Base-by-base conservation (phyloP, 495 filamentous ascomycete species). In the Schizothecium vesticola region DNA sequence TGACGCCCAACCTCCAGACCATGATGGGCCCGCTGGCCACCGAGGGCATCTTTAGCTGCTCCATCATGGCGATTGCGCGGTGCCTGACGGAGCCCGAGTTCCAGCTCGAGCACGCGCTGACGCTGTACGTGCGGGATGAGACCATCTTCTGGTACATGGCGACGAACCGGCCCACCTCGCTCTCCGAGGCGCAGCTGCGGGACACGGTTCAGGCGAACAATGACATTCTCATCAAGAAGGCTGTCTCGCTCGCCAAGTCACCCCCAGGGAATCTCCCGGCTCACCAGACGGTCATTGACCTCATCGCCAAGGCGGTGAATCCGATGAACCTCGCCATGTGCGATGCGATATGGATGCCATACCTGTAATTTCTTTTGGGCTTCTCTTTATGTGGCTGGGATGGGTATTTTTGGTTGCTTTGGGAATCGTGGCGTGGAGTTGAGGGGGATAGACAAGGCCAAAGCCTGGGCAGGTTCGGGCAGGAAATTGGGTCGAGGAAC, bases 261-360 rank as follows among this genome's bases (percentile, higher is more conserved):
- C 87, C 89, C 5, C 79, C 73, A 28, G 81, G 78, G 77, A 89
- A 90, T 69, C 80, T 98, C 72, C 96, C 96, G 33, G 95, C 93
- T 56, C 97, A 95, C 75, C 96, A 99, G 83, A 98, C 92, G 26
- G 91, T 96, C 33, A 92, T 98, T 71, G 96, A 99, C 81, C 77
- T 93, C 72, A 90, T 99, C 66, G 88, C 89, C 16, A 87, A 86
- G 79, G 91, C 93, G 12, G 91, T 93, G 23, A 94, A 96, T 78
- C 94, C 94, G 22, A 86, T 89, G 82, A 89, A 92, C 76, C 77
- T 99, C 77, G 88, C 90, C 24, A 83, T 88, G 73, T 90, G 89
- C 67, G 96, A 99, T 84, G 88, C 94, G 70, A 84, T 98, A 71
- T 99, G 95, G 93, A 98, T 98, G 96, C 90, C 91, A 13, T 99